Evolutionary conservation across 1,139 yeast genomes (phyloP), one percentile per base, ranked within the genome.

Genomic region (Saccharomyces hybrid): DNA sequence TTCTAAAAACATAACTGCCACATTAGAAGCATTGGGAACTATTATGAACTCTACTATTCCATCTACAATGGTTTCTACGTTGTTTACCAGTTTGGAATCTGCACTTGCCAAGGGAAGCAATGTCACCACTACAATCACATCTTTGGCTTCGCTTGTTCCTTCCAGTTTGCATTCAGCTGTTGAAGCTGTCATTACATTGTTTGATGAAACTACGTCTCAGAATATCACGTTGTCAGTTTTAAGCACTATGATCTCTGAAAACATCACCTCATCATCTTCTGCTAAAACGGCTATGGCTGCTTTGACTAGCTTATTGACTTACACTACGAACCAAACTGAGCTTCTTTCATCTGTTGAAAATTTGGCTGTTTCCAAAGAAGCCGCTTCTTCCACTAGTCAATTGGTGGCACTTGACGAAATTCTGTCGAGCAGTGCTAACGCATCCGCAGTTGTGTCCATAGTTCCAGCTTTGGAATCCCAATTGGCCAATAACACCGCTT

Each of bases 1-100:
- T 47, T 65, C 72, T 8, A 58, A 61, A 14, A 68, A 71, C 54
- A 59, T 60, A 12, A 60, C 68, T 31, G 64, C 62, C 7, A 65
- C 72, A 31, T 60, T 71, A 34, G 59, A 61, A 5, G 66, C 68
- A 2, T 53, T 71, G 42, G 57, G 61, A 28, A 62, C 66, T 2
- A 56, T 68, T 46, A 60, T 69, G 58, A 61, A 66, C 32, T 52
- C 54, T 8, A 26, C 48, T n/a, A 14, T 48, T 12, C 42, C 47
- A 29, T 29, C 52, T 5, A 27, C 48, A 29, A 28, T 42, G 31
- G 52, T 50, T 21, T 50, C 52, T 29, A 19, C 52, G 24, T 24
- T 50, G 31, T 42, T 48, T 29, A 21, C 26, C 7, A 14, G 31
- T 24, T 21, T 50, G 34, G 28, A 50, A 19, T 47, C 48, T 16